A percentile compares a stretch with the other conserved stretches of the same genome.
Evolutionary conservation across 495 filamentous ascomycete species (phyloP).

Genomic region (Xylaria scruposa): DNA sequence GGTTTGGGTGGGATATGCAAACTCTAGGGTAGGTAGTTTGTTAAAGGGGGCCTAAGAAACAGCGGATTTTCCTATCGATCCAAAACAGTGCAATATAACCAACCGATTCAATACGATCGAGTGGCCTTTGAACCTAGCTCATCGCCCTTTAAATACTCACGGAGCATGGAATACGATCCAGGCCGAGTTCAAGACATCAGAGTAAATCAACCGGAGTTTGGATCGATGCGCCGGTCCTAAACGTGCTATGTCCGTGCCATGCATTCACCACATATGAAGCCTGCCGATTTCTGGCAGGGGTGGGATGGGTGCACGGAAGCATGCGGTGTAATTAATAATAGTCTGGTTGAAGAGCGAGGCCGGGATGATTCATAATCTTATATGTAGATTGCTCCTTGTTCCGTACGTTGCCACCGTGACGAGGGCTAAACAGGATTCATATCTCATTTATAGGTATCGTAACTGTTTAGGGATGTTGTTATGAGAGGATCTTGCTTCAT

Average conservation of each 20-base stretch:
- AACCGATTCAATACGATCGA: neutral
- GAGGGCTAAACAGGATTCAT: neutral
- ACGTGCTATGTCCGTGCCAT: neutral
- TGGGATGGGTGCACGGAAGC: neutral
- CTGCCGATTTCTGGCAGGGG: neutral
- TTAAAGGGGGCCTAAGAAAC: neutral
- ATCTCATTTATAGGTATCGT: neutral
- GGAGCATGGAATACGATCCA: neutral
- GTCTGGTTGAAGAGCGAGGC: too few relatives aligned
- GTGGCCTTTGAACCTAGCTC: neutral
- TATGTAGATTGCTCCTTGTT: neutral
- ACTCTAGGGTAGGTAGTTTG: neutral
- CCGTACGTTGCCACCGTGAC: neutral
- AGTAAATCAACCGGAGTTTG: neutral
- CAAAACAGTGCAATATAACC: neutral
- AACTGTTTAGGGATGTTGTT: neutral
- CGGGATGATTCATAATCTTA: neutral
- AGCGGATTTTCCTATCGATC: neutral
- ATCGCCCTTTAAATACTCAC: neutral
- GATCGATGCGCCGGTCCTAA: neutral
- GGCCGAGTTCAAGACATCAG: neutral
- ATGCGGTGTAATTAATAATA: neutral
- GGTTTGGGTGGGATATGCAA: neutral
- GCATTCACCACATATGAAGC: neutral
- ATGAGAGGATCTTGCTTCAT: neutral